These are phyloP conservation scores for Xylaria palmicola DNA, from an alignment of 495 filamentous ascomycete genomes.

Conservation along the genomic window DNA sequence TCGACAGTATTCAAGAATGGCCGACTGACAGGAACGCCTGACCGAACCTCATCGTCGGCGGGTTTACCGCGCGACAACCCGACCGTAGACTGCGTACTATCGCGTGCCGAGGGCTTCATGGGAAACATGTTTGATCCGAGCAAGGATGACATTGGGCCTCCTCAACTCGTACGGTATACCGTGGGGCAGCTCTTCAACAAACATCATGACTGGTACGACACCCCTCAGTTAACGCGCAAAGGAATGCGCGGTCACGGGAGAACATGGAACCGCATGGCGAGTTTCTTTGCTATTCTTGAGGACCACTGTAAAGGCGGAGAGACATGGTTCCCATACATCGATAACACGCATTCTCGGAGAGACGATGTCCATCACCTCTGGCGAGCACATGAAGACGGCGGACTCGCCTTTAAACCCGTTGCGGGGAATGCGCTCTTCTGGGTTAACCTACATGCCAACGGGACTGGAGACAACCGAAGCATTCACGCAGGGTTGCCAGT, in stretches of 20 bases:
- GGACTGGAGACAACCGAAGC: slow-evolving; percentile 46
- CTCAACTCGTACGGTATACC: slow-evolving; percentile 51
- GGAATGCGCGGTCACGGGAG: slow-evolving; percentile 24
- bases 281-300: slow-evolving; percentile 50
- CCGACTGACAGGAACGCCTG: slow-evolving; percentile 30
- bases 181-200: slow-evolving; percentile 45
- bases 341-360: slow-evolving; percentile 3
- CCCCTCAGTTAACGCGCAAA: slow-evolving; percentile 28
- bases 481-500: slow-evolving; percentile 53
- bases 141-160: slow-evolving; percentile 48
- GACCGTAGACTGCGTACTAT: slow-evolving; percentile 42
- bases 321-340: slow-evolving; percentile 46
- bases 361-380: slow-evolving; percentile 30
- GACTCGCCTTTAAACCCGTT: slow-evolving; percentile 51
- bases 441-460: slow-evolving; percentile 50
- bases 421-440: slow-evolving; percentile 55
- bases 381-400: slow-evolving; percentile 48
- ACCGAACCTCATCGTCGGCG: slow-evolving; percentile 46
- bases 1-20: slow-evolving; percentile 42
- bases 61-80: slow-evolving; percentile 42
- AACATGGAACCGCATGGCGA: slow-evolving; percentile 45
- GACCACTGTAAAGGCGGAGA: slow-evolving; percentile 44
- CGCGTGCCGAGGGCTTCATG: slow-evolving; percentile 40
- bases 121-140: slow-evolving; percentile 43
- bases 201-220: slow-evolving; percentile 51